Base-by-base conservation (phyloP, 2,329 filamentous ascomycete species). In the Herpotrichia juniperi region DNA sequence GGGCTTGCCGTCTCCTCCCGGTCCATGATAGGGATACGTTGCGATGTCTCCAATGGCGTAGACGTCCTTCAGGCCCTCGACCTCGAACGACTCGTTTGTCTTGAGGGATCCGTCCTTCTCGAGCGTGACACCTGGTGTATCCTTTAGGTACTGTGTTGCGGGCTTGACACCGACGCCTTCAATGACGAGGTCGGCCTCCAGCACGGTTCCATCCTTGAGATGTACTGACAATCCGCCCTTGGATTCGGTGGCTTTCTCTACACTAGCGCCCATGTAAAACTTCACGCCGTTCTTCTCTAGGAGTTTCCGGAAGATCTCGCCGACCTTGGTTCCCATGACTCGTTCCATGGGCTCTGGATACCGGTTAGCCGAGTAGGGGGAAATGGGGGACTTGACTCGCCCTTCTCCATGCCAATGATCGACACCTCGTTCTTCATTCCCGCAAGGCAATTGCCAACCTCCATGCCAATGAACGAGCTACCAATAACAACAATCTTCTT, bases 401-500 rank as follows among this genome's bases (percentile, higher is more conserved):
- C 63, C 53, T 85, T 85, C 69, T 96, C 92, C 89, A 93, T 93
- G 31, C 94, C 94, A 19, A 99, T 80, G 34, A 97, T 86, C 7
- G 89, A 89, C 14, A 99, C 92, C 8, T 87, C 78, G 72, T 99
- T 96, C 64, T 89, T 88, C 63, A 88, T 89, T 39, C 83, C 77
- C 0, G 89, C 87, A 0, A 96, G 78, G 47, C 79, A 88, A 58
- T 93, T 94, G 55, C 90, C 93, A n/a, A 96, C 85, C 75, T 99
- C 94, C 90, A 99, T 96, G 34, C 94, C 94, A 68, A 99, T 99
- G 75, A 99, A 99, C 0, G 91, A 96, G 53, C 89, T 93, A 34
- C 94, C 94, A 48, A 99, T 81, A 12, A 99, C 82, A 42, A 96
- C 91, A 60, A 99, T 86, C 74, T 96, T 97, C 82, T 96, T 97